A percentile compares a stretch with the other conserved stretches of the same genome.
These are phyloP conservation scores for Lentinus brumalis DNA, from an alignment of 768 basidiomycete species.

Conservation along the genomic window DNA sequence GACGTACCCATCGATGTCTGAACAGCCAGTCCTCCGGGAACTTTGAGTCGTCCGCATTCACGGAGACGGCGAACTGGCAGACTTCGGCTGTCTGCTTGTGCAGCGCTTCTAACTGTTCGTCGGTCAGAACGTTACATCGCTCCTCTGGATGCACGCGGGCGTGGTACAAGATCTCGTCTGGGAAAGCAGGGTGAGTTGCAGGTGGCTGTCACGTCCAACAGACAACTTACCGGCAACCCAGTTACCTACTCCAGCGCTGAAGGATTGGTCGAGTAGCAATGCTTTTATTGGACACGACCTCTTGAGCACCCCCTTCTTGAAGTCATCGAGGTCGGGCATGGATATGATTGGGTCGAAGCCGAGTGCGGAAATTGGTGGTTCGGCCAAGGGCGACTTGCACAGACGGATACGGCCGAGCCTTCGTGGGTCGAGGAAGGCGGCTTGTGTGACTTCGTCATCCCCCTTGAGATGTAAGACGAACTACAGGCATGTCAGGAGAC, in stretches of 20 bases:
- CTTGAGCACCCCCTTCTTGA: constrained; percentile 48
- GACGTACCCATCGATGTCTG: constrained; percentile 64
- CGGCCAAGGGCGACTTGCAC: constrained; percentile 52
- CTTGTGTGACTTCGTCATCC: constrained; percentile 42
- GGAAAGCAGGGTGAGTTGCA: constrained; percentile 1
- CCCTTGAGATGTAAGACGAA: constrained; percentile 65
- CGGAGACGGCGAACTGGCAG: constrained; percentile 61
- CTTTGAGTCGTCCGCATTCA: constrained; percentile 66
- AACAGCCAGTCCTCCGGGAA: constrained; percentile 74
- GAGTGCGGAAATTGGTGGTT: constrained; percentile 70
- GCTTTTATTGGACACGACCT: constrained; percentile 71
- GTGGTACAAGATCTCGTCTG: constrained; percentile 77
- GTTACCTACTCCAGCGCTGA: constrained; percentile 81
- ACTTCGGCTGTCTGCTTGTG: constrained; percentile 57
- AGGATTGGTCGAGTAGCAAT: constrained; percentile 76
- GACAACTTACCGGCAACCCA: constrained; percentile 68
- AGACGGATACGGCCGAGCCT: constrained; percentile 73
- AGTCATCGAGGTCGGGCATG: constrained; percentile 61
- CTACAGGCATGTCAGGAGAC: constrained; percentile 33
- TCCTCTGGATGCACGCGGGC: constrained; percentile 73
- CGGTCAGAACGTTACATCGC: constrained; percentile 55
- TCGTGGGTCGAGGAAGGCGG: constrained; percentile 75
- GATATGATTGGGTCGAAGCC: constrained; percentile 78
- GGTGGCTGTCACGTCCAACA: background rate
- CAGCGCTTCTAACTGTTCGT: constrained; percentile 49